Percentiles rank a stretch among this genome's conserved stretches.
Conservation (phyloP, 768 basidiomycete genomes). For the Mycena vulgaris region DNA sequence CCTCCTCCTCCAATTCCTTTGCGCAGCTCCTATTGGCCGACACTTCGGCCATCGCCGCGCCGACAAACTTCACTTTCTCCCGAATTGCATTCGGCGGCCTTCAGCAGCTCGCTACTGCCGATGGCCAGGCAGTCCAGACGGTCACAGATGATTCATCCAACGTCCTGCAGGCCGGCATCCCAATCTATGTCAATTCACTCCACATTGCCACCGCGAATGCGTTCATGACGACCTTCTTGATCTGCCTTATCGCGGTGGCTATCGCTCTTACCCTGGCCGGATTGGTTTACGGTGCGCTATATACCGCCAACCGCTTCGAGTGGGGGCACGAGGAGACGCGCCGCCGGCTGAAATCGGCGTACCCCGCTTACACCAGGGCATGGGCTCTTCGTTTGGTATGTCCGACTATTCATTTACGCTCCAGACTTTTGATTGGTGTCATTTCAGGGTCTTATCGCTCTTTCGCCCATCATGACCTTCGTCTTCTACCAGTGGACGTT, state of each 20-base stretch:
- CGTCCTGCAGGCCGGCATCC: constrained; percentile 84
- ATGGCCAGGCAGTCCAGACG: constrained; percentile 68
- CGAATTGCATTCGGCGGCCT: constrained; percentile 21
- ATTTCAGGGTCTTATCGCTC: constrained; percentile 70
- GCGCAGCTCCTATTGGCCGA: constrained; percentile 30
- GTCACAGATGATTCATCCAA: constrained; percentile 76
- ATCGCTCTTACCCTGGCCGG: constrained; percentile 68
- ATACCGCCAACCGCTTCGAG: constrained; percentile 48
- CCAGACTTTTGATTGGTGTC: constrained; percentile 7
- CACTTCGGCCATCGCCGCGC: constrained; percentile 23
- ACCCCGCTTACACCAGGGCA: constrained; percentile 63
- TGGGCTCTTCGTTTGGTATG: constrained; percentile 82
- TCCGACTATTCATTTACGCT: constrained; percentile 23
- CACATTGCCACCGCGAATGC: constrained; percentile 90
- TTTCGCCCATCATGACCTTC: constrained; percentile 83
- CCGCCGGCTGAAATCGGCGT: constrained; percentile 43
- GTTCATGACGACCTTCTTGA: constrained; percentile 91
- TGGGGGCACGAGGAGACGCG: constrained; percentile 37
- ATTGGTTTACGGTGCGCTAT: constrained; percentile 64
- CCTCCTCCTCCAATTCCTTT: constrained; percentile 17
- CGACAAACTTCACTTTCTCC: constrained; percentile 8
- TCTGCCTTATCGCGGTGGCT: constrained; percentile 76
- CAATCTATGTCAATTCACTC: constrained; percentile 84
- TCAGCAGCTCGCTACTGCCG: constrained; percentile 38
- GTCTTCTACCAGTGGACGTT: constrained; percentile 94